Evolutionary conservation across 2,329 filamentous ascomycete species (phyloP).

Genomic region (Colletotrichum orchidophilum): DNA sequence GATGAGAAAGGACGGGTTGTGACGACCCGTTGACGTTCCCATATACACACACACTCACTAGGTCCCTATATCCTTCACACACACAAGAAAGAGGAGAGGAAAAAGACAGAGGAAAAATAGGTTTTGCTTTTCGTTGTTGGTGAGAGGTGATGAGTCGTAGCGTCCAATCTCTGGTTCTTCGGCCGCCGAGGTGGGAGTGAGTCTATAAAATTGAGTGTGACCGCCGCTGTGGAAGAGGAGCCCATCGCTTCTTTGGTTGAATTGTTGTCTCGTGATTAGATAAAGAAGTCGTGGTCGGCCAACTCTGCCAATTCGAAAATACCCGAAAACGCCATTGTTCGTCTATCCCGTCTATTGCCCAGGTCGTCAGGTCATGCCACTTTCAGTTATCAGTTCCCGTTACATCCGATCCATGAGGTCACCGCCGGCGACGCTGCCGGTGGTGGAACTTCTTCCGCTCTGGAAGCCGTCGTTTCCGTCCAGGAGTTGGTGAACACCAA

Average conservation of each 20-base stretch:
- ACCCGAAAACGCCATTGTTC: constrained; percentile 46
- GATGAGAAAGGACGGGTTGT: background rate
- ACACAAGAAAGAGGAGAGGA: background rate
- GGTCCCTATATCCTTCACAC: background rate
- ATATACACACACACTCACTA: constrained; percentile 5
- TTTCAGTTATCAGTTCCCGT: constrained; percentile 32
- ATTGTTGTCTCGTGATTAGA: constrained; percentile 17
- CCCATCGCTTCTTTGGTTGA: constrained; percentile 13
- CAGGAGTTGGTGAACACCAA: constrained; percentile 89
- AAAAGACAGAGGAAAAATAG: constrained; percentile 1
- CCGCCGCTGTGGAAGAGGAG: constrained; percentile 5
- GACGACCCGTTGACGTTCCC: background rate
- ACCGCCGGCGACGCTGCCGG: constrained; percentile 79
- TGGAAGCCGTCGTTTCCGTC: constrained; percentile 72
- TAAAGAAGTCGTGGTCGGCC: constrained; percentile 30
- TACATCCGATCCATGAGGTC: constrained; percentile 70
- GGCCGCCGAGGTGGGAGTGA: constrained; percentile 24
- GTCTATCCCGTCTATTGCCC: constrained; percentile 51
- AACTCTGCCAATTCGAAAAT: constrained; percentile 20
- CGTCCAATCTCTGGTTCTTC: constrained; percentile 24
- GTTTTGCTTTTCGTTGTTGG: constrained; percentile 22
- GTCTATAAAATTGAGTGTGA: constrained; percentile 19
- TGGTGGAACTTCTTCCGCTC: constrained; percentile 81
- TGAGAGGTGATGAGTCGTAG: constrained; percentile 23
- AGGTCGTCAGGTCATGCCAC: constrained; percentile 50